Conservation (phyloP, 169 alveolate species). For the Cryptosporidium viatorum region DNA sequence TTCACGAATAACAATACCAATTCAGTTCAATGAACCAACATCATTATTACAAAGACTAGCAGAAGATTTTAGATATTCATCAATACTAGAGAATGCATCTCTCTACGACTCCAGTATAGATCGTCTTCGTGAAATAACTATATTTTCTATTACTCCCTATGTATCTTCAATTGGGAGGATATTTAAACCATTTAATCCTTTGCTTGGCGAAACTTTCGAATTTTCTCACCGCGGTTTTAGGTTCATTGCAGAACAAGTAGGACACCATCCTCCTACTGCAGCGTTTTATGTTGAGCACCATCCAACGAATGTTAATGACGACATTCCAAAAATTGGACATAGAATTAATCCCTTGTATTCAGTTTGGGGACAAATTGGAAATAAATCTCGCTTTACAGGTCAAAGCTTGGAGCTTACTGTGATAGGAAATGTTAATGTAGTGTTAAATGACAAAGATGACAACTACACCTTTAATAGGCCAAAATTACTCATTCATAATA, state of each 20-base stretch:
- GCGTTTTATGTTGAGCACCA: constrained; percentile 88
- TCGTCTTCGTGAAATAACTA: constrained; percentile 88
- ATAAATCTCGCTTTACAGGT: constrained; percentile 68
- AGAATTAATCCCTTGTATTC: constrained; percentile 52
- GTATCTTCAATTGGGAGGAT: constrained; percentile 90
- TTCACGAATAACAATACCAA: constrained; percentile 95
- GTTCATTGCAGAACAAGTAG: constrained; percentile 92
- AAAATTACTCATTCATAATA: constrained; percentile 87
- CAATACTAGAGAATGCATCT: constrained; percentile 82
- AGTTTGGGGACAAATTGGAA: constrained; percentile 68
- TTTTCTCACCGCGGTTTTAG: constrained; percentile 89
- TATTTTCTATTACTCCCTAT: constrained; percentile 89
- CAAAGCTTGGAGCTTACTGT: constrained; percentile 66
- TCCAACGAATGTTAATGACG: background rate
- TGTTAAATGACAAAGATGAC: constrained; percentile 77
- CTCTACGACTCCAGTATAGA: constrained; percentile 74
- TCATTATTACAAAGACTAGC: constrained; percentile 93
- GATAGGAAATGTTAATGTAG: constrained; percentile 51
- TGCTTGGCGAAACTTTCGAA: constrained; percentile 97
- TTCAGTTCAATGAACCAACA: constrained; percentile 95
- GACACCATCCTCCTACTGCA: constrained; percentile 96
- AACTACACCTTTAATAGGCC: constrained; percentile 86
- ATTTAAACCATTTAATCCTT: constrained; percentile 94
- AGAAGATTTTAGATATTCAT: constrained; percentile 92
- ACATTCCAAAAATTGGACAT: constrained; percentile 51